Conservation (phyloP, 345 rosid genomes). For the Nephelium lappaceum region DNA sequence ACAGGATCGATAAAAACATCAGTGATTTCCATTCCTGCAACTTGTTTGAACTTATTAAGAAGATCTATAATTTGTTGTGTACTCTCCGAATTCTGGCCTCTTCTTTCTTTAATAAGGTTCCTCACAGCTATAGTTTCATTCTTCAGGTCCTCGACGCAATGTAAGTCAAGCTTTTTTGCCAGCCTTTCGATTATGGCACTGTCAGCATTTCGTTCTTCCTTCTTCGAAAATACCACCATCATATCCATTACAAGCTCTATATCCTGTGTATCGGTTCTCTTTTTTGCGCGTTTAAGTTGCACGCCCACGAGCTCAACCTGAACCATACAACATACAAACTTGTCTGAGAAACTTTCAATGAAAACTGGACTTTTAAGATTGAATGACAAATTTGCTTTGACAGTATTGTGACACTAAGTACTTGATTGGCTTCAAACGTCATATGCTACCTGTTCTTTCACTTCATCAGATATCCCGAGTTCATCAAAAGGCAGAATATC, state of each 20-base stretch:
- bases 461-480: slow-evolving; percentile 57
- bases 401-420: no score
- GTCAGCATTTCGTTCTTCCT: slow-evolving; percentile 65
- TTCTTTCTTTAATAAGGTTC: slow-evolving; percentile 48
- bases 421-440: no score
- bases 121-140: slow-evolving; percentile 58
- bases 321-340: neutral
- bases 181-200: slow-evolving; percentile 68
- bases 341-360: neutral
- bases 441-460: slow-evolving; percentile 52
- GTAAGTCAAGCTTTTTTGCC: slow-evolving; percentile 73
- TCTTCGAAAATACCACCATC: slow-evolving; percentile 69
- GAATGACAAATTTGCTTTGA: no score
- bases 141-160: slow-evolving; percentile 54
- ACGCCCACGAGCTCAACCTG: slow-evolving; percentile 55
- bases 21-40: slow-evolving; percentile 56
- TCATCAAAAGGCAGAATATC: slow-evolving; percentile 49
- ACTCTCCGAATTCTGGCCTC: slow-evolving; percentile 39
- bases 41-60: slow-evolving; percentile 64
- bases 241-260: slow-evolving; percentile 81
- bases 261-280: slow-evolving; percentile 78
- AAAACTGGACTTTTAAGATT: no score
- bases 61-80: slow-evolving; percentile 57
- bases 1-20: slow-evolving; percentile 41
- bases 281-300: slow-evolving; percentile 59